Base-by-base conservation (phyloP, 768 basidiomycete species). In the Lactarius evosmus region DNA sequence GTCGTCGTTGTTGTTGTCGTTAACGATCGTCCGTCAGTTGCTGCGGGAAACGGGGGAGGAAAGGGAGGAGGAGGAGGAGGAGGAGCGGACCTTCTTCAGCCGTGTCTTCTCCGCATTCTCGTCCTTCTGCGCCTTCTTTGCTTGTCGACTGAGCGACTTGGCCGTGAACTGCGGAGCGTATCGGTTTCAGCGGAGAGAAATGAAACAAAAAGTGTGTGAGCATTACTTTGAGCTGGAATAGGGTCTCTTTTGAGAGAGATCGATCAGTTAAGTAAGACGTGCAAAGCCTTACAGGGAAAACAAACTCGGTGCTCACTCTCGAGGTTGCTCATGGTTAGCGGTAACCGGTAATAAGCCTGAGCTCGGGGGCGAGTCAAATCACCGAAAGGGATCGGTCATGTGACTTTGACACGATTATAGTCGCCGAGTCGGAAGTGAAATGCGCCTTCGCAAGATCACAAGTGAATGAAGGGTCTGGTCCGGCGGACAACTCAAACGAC, bases 201-300 rank as follows among this genome's bases (percentile, higher is more conserved):
- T 49, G 22, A 27, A 19, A 14, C n/a, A n/a, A 11, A 17, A 27
- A 36, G 19, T 22, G n/a, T 56, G 17, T n/a, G n/a, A n/a, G n/a
- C n/a, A 16, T 17, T 64, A 95, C 96, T 85, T 99, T 99, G 71
- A 99, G 89, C 77, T 98, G 93, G 73, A 99, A 99, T n/a, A 98
- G 82, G 33, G 93, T 95, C 78, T 98, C 96, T 99, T 74, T 5
- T 69, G 38, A 49, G 62, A 49, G 62, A 66, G 40, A 63, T 82
- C 60, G 82, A 78, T 22, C 60, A 32, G n/a, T n/a, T n/a, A n/a
- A n/a, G n/a, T n/a, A n/a, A n/a, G n/a, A n/a, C n/a, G n/a, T n/a
- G n/a, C n/a, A n/a, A n/a, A n/a, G n/a, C n/a, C n/a, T n/a, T n/a
- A n/a, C n/a, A n/a, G n/a, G n/a, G n/a, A n/a, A n/a, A n/a, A n/a